Evolutionary conservation across 306 rosid genomes (phyloP).

Genomic region (Vigna angularis): DNA sequence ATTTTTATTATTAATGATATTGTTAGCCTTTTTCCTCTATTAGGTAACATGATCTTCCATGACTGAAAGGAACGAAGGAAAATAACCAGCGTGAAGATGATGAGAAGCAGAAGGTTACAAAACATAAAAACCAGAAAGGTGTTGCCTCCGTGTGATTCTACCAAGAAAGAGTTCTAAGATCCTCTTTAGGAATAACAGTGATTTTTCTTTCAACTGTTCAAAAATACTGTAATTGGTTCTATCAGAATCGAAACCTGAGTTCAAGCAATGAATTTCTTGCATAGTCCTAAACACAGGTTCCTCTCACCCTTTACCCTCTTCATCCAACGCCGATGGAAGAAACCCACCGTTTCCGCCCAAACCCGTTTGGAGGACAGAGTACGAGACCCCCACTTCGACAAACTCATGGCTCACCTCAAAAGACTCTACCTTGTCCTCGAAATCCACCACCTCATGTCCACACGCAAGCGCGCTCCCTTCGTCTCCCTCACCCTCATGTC

Average conservation of each 20-base stretch:
- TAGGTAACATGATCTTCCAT: too few relatives aligned
- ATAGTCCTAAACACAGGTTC: slow-evolving; percentile 33
- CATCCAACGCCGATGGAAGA: slow-evolving; percentile 71
- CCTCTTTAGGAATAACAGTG: background rate
- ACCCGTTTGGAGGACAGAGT: slow-evolving; percentile 76
- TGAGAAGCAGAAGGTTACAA: too few relatives aligned
- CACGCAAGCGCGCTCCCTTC: slow-evolving; percentile 67
- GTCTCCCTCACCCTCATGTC: slow-evolving; percentile 75
- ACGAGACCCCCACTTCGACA: slow-evolving; percentile 69
- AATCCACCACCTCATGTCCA: slow-evolving; percentile 55
- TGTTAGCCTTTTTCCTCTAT: too few relatives aligned
- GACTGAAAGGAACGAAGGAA: too few relatives aligned
- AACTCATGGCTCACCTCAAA: slow-evolving; percentile 50
- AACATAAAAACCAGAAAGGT: too few relatives aligned
- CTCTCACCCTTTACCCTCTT: slow-evolving; percentile 35
- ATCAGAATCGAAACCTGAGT: background rate
- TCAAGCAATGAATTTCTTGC: slow-evolving; percentile 43
- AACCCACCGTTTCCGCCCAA: slow-evolving; percentile 64
- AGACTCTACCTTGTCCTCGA: slow-evolving; percentile 59
- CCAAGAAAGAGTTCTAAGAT: too few relatives aligned
- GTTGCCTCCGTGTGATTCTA: too few relatives aligned
- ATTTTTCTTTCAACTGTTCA: background rate
- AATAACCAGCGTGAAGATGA: too few relatives aligned
- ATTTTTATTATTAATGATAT: too few relatives aligned
- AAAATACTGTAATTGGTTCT: too few relatives aligned